Percentiles rank a stretch among this genome's conserved stretches.
Conservation (phyloP, 768 basidiomycete genomes). For the Asterophora lycoperdoides region DNA sequence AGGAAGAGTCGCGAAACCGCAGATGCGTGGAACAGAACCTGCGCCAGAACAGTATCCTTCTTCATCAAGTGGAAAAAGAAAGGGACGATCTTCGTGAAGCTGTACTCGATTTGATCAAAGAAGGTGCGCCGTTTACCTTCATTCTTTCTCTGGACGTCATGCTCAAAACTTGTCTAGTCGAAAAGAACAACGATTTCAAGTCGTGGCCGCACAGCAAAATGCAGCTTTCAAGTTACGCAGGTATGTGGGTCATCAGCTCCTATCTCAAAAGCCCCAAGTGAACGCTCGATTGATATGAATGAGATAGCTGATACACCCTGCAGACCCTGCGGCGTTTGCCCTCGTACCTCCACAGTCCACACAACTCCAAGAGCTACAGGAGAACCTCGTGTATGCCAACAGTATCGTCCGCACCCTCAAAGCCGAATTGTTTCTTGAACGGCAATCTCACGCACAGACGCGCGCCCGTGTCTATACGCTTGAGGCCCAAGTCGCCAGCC, state of each 20-base stretch:
- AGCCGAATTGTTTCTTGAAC: conserved; percentile 36
- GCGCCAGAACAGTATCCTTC: neutral
- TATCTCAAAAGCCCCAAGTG: no score
- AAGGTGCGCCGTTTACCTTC: conserved; percentile 34
- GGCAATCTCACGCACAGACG: conserved; percentile 32
- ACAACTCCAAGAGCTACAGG: neutral
- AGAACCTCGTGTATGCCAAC: conserved; percentile 26
- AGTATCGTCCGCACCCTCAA: conserved; percentile 35
- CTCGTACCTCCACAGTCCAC: neutral
- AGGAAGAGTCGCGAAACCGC: conserved; percentile 3
- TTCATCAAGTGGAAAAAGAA: conserved; percentile 29
- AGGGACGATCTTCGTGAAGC: conserved; percentile 45
- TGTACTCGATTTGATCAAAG: conserved; percentile 43
- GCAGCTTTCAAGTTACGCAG: conserved; percentile 32
- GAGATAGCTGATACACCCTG: neutral
- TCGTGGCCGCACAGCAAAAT: conserved; percentile 42
- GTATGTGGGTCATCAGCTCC: conserved; percentile 24
- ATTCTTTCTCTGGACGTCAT: neutral
- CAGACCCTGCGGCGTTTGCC: neutral
- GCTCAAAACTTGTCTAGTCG: conserved; percentile 18
- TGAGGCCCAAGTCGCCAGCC: conserved; percentile 44
- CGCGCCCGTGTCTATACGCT: conserved; percentile 35
- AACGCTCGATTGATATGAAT: neutral
- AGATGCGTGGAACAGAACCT: conserved; percentile 6
- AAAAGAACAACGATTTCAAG: conserved; percentile 37